Percentiles rank a stretch among this genome's conserved stretches.
phyloP scores from a whole-genome alignment of 768 basidiomycete species.

The Megacollybia marginata region DNA sequence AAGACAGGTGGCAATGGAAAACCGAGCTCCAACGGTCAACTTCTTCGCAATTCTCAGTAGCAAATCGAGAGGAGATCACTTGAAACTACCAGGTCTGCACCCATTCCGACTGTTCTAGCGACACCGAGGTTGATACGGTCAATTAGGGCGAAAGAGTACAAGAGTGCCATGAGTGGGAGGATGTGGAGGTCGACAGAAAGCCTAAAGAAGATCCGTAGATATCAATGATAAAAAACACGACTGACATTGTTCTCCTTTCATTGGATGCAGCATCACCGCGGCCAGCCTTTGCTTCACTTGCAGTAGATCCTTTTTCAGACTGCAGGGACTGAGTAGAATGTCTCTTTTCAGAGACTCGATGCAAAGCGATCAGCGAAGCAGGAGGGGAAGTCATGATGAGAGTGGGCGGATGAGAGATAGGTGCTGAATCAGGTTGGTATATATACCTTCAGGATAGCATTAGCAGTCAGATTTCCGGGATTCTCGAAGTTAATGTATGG shows the following conservation, averaged over 20 bases:
- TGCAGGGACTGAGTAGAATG: too few relatives aligned
- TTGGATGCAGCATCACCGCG: background rate
- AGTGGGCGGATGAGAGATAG: too few relatives aligned
- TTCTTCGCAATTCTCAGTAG: conserved; percentile 18
- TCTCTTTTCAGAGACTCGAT: too few relatives aligned
- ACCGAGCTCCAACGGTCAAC: conserved; percentile 30
- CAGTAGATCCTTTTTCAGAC: background rate
- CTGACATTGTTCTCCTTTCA: background rate
- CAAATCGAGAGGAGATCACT: background rate
- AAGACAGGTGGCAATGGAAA: conserved; percentile 36
- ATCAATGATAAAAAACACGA: background rate
- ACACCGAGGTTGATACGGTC: conserved; percentile 35
- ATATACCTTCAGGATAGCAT: too few relatives aligned
- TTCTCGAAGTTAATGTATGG: too few relatives aligned
- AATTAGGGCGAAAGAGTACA: conserved; percentile 32
- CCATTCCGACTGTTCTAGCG: conserved; percentile 35
- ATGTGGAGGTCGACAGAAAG: conserved; percentile 31
- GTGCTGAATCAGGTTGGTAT: too few relatives aligned
- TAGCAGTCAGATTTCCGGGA: too few relatives aligned
- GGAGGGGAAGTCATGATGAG: too few relatives aligned
- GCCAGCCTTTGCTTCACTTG: background rate
- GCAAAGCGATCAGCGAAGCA: too few relatives aligned
- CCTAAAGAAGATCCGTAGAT: conserved; percentile 11
- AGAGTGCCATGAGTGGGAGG: conserved; percentile 29
- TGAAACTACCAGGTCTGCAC: conserved; percentile 26